Evolutionary conservation across 257 asterid species (phyloP).

Genomic region (Nicotiana noctiflora): DNA sequence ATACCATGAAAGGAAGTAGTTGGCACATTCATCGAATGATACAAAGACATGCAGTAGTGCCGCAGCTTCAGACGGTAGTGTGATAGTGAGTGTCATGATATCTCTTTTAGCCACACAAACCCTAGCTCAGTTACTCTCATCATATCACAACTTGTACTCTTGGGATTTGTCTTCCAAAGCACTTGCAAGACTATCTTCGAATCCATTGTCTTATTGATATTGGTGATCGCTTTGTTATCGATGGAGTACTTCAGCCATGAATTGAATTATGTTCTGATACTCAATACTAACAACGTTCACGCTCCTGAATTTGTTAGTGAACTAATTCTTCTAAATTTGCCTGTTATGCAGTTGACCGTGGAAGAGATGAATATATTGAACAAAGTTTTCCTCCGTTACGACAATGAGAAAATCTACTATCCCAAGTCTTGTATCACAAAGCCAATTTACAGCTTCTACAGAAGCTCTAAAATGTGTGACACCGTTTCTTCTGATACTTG

Average conservation of each 20-base stretch:
- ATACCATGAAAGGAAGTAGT: slow-evolving; percentile 46
- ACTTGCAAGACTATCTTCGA: slow-evolving; percentile 60
- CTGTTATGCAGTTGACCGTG: slow-evolving; percentile 36
- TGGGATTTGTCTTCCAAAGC: slow-evolving; percentile 58
- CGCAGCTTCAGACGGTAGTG: slow-evolving; percentile 56
- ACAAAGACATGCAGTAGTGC: slow-evolving; percentile 50
- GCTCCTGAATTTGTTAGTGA: no score
- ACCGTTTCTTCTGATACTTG: slow-evolving; percentile 28
- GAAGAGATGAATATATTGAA: slow-evolving; percentile 69
- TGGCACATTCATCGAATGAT: slow-evolving; percentile 53
- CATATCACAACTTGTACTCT: slow-evolving; percentile 42
- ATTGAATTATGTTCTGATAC: not conserved
- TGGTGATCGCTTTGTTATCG: slow-evolving; percentile 58
- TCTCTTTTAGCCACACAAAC: slow-evolving; percentile 40
- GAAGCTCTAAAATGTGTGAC: slow-evolving; percentile 65
- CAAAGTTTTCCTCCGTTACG: slow-evolving; percentile 49
- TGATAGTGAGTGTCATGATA: slow-evolving; percentile 30
- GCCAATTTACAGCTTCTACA: slow-evolving; percentile 53
- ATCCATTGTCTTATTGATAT: slow-evolving; percentile 58
- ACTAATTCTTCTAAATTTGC: not conserved
- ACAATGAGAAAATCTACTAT: slow-evolving; percentile 58
- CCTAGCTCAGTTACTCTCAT: slow-evolving; percentile 28
- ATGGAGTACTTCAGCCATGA: slow-evolving; percentile 51
- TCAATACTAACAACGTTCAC: no score
- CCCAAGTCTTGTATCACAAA: slow-evolving; percentile 41